Base-by-base conservation (phyloP, 2,329 filamentous ascomycete genomes). In the Alternaria sp. region DNA sequence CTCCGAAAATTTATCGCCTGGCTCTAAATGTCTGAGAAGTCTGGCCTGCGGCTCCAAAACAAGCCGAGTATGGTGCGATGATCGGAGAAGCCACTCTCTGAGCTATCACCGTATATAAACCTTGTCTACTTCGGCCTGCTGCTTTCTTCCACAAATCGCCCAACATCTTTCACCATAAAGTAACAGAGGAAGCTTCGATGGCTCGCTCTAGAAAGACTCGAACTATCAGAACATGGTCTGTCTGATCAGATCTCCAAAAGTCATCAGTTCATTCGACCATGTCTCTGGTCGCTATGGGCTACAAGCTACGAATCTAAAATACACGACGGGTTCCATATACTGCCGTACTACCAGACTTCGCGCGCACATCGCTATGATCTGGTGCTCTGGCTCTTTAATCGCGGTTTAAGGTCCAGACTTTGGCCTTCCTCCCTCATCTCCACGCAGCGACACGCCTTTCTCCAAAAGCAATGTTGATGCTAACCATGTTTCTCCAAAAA, bases 161-260 rank as follows among this genome's bases (percentile, higher is more conserved):
- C 32, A n/a, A 36, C 5, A 36, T 36, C 2, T n/a, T 5, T 36
- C 7, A 8, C 30, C 30, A 32, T 7, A 30, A 30, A 30, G 12
- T 1, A 3, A 1, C 2, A 3, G 6, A 0, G 6, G 2, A 13
- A 3, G 0, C 0, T 3, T 13, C 5, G 12, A 30, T 32, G 30
- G 12, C 30, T 32, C 30, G 30, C 30, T 32, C 30, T 13, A 8
- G 30, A 15, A 15, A 8, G 3, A 15, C 30, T 13, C 6, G 12
- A 32, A 7, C 12, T 32, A 7, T 32, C 30, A 32, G 6, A 32
- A 32, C 12, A 32, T 8, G 30, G 30, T 2, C 13, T 36, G 13
- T 36, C 7, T 9, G 32, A n/a, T 15, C 1, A 36, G 32, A 36
- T 36, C 15, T 9, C 15, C 15, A 36, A 36, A n/a, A 36, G 8